A percentile compares a stretch with the other conserved stretches of the same genome.
Evolutionary conservation across 2,329 filamentous ascomycete genomes (phyloP).

Genomic region (Aspergillaceae sp.): DNA sequence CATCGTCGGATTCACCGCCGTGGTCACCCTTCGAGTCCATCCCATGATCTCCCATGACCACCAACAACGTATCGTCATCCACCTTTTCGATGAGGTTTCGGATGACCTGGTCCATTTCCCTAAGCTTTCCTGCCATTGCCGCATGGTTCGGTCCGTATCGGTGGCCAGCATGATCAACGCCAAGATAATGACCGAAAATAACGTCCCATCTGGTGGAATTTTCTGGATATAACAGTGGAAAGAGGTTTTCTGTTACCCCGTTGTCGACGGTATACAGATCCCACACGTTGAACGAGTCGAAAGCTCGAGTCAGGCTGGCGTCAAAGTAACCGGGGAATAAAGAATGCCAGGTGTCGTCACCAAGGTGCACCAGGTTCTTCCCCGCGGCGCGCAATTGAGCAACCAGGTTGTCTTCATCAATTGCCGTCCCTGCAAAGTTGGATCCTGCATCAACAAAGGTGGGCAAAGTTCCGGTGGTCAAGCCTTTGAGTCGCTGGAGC

Average conservation of each 20-base stretch:
- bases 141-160: constrained; percentile 88
- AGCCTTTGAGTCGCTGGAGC: constrained; percentile 79
- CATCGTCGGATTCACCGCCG: constrained; percentile 94
- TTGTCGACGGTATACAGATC: constrained; percentile 95
- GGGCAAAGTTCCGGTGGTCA: constrained; percentile 90
- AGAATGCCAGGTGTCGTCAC: constrained; percentile 96
- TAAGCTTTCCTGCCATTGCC: constrained; percentile 82
- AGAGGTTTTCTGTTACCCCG: constrained; percentile 80
- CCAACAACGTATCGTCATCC: constrained; percentile 76
- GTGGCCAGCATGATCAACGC: constrained; percentile 94
- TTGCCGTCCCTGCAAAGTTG: constrained; percentile 89
- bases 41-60: constrained; percentile 98
- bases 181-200: constrained; percentile 87
- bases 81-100: constrained; percentile 60
- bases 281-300: constrained; percentile 98
- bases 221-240: constrained; percentile 60
- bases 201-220: constrained; percentile 75
- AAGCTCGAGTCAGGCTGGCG: constrained; percentile 72
- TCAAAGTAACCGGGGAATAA: constrained; percentile 94
- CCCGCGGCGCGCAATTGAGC: constrained; percentile 55
- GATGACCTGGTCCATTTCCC: constrained; percentile 81
- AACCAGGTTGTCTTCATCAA: constrained; percentile 81
- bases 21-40: constrained; percentile 98
- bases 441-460: constrained; percentile 91
- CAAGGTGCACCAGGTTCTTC: constrained; percentile 80